Evolutionary conservation across 192 early-diverging fungal species (phyloP).

Genomic region (Podila clonocystis): DNA sequence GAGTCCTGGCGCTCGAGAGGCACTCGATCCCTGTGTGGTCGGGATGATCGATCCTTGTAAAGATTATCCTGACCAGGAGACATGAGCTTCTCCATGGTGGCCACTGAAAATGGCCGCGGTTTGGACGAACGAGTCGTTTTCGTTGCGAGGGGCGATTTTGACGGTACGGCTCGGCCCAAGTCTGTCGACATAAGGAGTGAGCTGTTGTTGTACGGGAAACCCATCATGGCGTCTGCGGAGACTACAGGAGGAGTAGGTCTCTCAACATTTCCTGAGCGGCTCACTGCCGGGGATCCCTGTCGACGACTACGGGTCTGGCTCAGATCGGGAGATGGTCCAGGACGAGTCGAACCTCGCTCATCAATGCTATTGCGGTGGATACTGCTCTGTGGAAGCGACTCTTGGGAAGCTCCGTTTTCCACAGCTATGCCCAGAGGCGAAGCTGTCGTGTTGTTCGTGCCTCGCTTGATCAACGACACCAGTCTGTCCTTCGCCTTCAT

Average conservation of each 20-base stretch:
- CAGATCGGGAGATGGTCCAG: slow-evolving; percentile 8
- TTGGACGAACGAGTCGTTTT: slow-evolving; percentile 1
- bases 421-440: not conserved
- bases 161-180: not conserved
- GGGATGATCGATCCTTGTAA: slow-evolving; percentile 1
- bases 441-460: not conserved
- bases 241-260: not conserved
- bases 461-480: slow-evolving; percentile 24
- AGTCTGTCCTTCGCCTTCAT: slow-evolving; percentile 30
- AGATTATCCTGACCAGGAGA: not conserved
- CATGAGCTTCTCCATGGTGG: slow-evolving; percentile 45
- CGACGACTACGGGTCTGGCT: slow-evolving; percentile 21
- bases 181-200: slow-evolving; percentile 29
- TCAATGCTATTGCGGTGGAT: not conserved
- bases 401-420: not conserved
- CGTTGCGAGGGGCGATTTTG: not conserved
- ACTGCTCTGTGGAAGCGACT: not conserved
- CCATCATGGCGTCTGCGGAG: slow-evolving; percentile 17
- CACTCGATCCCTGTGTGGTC: not conserved
- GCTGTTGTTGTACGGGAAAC: slow-evolving; percentile 50
- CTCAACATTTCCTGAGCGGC: slow-evolving; percentile 6
- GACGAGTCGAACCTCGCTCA: slow-evolving; percentile 1
- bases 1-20: slow-evolving; percentile 6
- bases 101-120: slow-evolving; percentile 45
- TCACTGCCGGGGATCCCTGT: slow-evolving; percentile 27